Conservation (phyloP, 2,329 filamentous ascomycete species). For the Fusarium nygamai region DNA sequence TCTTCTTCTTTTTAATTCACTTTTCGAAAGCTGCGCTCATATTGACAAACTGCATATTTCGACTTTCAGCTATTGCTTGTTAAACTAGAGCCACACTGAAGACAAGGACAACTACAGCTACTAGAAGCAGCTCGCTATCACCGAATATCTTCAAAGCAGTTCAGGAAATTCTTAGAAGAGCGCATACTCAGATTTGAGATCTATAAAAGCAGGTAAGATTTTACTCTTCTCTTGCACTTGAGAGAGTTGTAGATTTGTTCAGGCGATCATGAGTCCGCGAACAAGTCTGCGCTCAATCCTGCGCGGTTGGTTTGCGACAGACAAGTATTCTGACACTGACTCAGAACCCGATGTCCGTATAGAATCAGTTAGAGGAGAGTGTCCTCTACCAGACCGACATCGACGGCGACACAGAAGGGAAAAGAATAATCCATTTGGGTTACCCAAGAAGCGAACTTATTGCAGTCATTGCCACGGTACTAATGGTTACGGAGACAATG, state of each 20-base stretch:
- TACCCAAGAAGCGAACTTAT: background rate
- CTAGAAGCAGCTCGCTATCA: constrained; percentile 6
- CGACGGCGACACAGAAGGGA: background rate
- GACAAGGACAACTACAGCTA: constrained; percentile 15
- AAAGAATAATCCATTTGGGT: background rate
- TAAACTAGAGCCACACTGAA: background rate
- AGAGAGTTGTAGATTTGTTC: constrained; percentile 7
- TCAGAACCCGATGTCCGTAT: background rate
- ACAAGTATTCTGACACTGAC: constrained; percentile 21
- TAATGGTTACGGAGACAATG: background rate
- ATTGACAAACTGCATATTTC: background rate
- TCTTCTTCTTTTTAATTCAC: background rate
- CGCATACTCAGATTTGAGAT: background rate
- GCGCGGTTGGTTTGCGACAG: background rate
- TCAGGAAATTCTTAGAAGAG: background rate
- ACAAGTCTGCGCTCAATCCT: constrained; percentile 26
- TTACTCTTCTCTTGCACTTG: background rate
- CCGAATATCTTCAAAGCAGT: background rate
- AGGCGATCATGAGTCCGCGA: constrained; percentile 17
- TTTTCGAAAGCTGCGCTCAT: background rate
- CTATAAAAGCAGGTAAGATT: constrained; percentile 7
- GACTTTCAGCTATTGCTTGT: background rate
- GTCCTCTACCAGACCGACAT: background rate
- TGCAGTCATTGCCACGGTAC: background rate
- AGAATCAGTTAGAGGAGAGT: background rate